Conservation (phyloP, 1,284 basidiomycete genomes). For the Tilletia walkeri region DNA sequence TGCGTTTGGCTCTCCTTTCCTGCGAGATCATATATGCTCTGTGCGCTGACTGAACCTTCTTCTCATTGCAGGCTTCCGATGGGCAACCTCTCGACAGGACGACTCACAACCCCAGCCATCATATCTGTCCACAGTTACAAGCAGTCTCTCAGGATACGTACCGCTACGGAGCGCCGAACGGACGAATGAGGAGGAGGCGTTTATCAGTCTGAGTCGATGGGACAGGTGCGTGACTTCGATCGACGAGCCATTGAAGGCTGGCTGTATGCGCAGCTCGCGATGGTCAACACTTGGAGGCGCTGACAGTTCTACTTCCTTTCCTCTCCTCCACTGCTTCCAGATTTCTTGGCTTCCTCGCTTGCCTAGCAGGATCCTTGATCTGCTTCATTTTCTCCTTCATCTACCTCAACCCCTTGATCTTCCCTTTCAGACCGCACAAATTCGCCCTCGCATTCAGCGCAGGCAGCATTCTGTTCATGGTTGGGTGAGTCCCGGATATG, state of each 20-base stretch:
- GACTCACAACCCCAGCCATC: conserved; percentile 27
- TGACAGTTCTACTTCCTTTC: neutral
- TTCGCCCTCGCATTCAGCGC: conserved; percentile 53
- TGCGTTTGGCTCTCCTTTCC: neutral
- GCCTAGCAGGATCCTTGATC: conserved; percentile 81
- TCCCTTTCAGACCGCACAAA: conserved; percentile 59
- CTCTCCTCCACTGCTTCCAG: conserved; percentile 20
- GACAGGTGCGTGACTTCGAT: conserved; percentile 38
- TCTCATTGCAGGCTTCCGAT: conserved; percentile 35
- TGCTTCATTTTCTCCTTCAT: conserved; percentile 96
- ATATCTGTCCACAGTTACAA: conserved; percentile 57
- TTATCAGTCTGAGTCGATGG: conserved; percentile 58
- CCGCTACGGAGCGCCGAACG: conserved; percentile 78
- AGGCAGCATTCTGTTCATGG: conserved; percentile 51
- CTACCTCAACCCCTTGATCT: conserved; percentile 70
- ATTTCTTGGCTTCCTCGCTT: conserved; percentile 88
- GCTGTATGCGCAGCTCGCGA: neutral
- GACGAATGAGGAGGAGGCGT: conserved; percentile 93
- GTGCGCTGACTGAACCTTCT: neutral
- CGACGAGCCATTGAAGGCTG: neutral
- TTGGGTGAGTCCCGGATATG: conserved; percentile 42
- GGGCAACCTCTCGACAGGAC: conserved; percentile 45
- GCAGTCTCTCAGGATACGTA: conserved; percentile 70
- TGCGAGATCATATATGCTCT: neutral
- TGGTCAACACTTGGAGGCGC: no score